phyloP scores from a whole-genome alignment of 306 rosid genomes.

The Cyamopsis tetragonoloba region DNA sequence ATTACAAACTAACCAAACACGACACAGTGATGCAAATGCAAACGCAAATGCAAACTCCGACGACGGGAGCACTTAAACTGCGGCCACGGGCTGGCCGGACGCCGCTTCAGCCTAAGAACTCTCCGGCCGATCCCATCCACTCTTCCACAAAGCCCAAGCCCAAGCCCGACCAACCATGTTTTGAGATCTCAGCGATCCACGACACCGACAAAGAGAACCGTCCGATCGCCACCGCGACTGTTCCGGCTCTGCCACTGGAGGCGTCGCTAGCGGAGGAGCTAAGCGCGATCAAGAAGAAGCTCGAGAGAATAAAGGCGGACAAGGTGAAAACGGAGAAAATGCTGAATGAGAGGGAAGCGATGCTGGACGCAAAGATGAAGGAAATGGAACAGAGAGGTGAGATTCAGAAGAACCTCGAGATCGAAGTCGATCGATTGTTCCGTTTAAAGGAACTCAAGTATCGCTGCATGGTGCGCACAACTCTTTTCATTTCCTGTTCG shows the following conservation, averaged over 20 bases:
- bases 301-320: conserved; percentile 61
- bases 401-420: conserved; percentile 72
- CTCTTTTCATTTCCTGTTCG: neutral
- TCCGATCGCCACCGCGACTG: neutral
- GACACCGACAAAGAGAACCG: conserved; percentile 55
- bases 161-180: conserved; percentile 31
- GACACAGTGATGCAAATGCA: neutral
- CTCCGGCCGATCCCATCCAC: conserved; percentile 32
- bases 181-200: conserved; percentile 21
- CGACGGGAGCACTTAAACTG: conserved; percentile 31
- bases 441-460: conserved; percentile 73
- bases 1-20: conserved; percentile 11
- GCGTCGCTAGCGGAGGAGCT: conserved; percentile 85
- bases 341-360: conserved; percentile 53
- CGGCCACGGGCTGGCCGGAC: conserved; percentile 62
- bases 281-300: conserved; percentile 61
- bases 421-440: conserved; percentile 78
- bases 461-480: conserved; percentile 50
- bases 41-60: conserved; percentile 33
- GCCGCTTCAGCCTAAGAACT: conserved; percentile 70
- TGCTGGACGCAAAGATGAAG: conserved; percentile 50
- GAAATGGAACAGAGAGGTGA: conserved; percentile 62
- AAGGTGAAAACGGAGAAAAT: conserved; percentile 57
- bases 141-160: conserved; percentile 30
- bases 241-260: conserved; percentile 31